These are phyloP conservation scores for Curvularia hawaiiensis DNA, from an alignment of 2,329 filamentous ascomycete species.

Conservation along the genomic window DNA sequence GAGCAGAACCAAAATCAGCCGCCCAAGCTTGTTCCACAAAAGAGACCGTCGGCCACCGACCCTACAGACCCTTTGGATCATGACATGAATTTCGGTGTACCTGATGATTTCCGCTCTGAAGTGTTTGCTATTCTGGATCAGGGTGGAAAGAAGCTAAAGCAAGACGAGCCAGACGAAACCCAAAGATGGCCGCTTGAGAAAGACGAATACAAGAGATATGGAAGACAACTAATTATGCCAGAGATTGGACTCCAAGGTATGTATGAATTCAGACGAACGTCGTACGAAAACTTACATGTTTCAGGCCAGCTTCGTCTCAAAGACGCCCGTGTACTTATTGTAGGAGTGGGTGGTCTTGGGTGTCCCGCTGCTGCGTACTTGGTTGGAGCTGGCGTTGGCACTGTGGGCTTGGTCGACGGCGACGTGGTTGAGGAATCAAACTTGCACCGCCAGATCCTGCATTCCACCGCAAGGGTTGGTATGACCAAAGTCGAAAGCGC, in stretches of 20 bases:
- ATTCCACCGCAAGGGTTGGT: conserved; percentile 72
- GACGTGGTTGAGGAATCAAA: conserved; percentile 90
- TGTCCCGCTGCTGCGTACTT: conserved; percentile 94
- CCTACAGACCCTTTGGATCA: conserved; percentile 36
- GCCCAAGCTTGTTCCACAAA: conserved; percentile 28
- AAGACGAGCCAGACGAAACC: conserved; percentile 8
- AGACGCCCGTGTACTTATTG: conserved; percentile 72
- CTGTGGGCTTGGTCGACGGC: conserved; percentile 82
- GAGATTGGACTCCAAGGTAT: conserved; percentile 76
- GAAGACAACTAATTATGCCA: conserved; percentile 87
- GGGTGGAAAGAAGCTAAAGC: conserved; percentile 8
- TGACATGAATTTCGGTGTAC: conserved; percentile 49
- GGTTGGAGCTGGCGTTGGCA: conserved; percentile 84
- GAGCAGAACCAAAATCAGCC: conserved; percentile 43
- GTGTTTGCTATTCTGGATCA: conserved; percentile 46
- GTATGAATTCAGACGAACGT: conserved; percentile 8
- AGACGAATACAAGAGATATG: conserved; percentile 85
- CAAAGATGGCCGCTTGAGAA: conserved; percentile 68
- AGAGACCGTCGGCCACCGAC: conserved; percentile 24
- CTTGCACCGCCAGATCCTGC: conserved; percentile 88
- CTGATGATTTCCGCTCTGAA: conserved; percentile 51
- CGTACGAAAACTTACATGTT: background rate
- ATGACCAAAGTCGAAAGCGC: conserved; percentile 81
- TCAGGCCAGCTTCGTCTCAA: conserved; percentile 78
- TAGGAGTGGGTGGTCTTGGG: conserved; percentile 88